These are phyloP conservation scores for Nigrograna mackinnonii DNA, from an alignment of 2,329 filamentous ascomycete species.

Conservation along the genomic window DNA sequence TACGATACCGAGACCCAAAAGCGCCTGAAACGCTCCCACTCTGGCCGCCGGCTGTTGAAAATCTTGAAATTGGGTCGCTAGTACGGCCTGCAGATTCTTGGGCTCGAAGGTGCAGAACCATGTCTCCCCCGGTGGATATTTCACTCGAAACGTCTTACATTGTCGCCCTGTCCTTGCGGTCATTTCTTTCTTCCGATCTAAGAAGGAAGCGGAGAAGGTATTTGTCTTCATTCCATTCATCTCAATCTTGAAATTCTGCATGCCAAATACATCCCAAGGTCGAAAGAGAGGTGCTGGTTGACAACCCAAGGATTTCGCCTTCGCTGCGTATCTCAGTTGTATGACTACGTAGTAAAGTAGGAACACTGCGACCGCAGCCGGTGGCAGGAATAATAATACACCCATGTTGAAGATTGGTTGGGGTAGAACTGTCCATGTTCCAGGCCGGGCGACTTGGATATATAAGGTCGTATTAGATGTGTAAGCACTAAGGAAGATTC, in stretches of 20 bases:
- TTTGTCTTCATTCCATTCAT: background rate
- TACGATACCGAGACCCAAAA: conserved; percentile 46
- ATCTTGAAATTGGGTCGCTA: conserved; percentile 50
- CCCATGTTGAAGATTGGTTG: too few species aligned
- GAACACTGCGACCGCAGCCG: too few species aligned
- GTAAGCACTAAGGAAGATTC: too few species aligned
- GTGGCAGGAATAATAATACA: too few species aligned
- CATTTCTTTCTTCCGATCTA: background rate
- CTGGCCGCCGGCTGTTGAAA: conserved; percentile 43
- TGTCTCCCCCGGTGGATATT: conserved; percentile 24
- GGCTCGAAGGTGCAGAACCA: conserved; percentile 43
- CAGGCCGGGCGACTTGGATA: too few species aligned
- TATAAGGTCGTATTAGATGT: too few species aligned
- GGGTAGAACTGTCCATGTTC: too few species aligned
- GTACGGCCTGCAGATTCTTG: conserved; percentile 50
- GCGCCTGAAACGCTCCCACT: conserved; percentile 38
- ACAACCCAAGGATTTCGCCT: background rate
- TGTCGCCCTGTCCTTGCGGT: background rate
- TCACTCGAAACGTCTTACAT: conserved; percentile 20
- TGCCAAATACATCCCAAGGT: background rate
- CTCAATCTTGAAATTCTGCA: background rate
- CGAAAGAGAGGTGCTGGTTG: background rate
- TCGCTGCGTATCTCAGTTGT: too few species aligned
- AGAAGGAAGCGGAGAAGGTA: too few species aligned
- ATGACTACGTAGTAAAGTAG: too few species aligned